A percentile compares a stretch with the other conserved stretches of the same genome.
Conservation (phyloP, 2,329 filamentous ascomycete species). For the Helicocarpus griseus region DNA sequence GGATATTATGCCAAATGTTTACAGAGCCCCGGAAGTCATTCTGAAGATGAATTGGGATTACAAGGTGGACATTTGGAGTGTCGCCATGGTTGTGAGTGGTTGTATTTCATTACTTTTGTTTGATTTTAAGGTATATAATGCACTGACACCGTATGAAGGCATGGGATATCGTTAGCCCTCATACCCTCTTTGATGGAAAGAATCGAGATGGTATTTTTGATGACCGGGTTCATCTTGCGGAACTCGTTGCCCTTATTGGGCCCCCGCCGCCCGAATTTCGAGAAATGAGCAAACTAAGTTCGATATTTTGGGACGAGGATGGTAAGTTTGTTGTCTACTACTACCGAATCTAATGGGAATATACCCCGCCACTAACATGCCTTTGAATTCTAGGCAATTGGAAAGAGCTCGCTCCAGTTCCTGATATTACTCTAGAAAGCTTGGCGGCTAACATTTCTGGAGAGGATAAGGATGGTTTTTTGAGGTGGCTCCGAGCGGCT, state of each 20-base stretch:
- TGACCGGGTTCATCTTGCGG: slow-evolving; percentile 1
- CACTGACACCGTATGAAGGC: too few species aligned
- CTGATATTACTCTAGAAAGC: slow-evolving; percentile 3
- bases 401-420: slow-evolving; percentile 2
- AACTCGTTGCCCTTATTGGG: slow-evolving; percentile 5
- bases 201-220: background rate
- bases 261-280: slow-evolving; percentile 3
- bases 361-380: background rate
- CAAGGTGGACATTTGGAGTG: slow-evolving; percentile 36
- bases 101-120: too few species aligned
- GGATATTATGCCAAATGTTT: slow-evolving; percentile 9
- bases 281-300: background rate
- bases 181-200: background rate
- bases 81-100: slow-evolving; percentile 10
- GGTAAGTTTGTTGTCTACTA: background rate
- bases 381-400: background rate
- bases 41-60: slow-evolving; percentile 31
- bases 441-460: background rate
- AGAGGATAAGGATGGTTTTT: slow-evolving; percentile 2
- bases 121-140: too few species aligned
- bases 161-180: slow-evolving; percentile 1
- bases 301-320: slow-evolving; percentile 4
- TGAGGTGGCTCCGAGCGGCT: background rate
- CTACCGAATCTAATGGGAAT: background rate
- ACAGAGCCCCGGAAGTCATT: slow-evolving; percentile 28